A percentile compares a stretch with the other conserved stretches of the same genome.
Evolutionary conservation across 192 early-diverging fungal genomes (phyloP).

Genomic region (Backusella australiensis): DNA sequence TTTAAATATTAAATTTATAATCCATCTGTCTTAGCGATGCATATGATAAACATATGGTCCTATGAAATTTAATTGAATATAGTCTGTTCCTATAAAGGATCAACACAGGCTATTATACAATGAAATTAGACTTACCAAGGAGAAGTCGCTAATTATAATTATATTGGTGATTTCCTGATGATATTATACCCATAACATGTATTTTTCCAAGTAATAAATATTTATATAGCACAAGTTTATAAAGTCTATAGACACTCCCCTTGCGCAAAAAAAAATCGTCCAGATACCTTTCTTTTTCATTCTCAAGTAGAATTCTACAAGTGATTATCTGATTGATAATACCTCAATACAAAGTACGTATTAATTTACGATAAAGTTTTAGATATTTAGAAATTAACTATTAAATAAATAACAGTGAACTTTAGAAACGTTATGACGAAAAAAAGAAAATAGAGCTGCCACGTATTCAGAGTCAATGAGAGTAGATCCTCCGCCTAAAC

Average conservation of each 20-base stretch:
- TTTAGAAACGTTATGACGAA: neutral
- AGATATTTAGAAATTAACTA: neutral
- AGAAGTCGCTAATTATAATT: neutral
- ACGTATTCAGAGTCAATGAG: too few species aligned
- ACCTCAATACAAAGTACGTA: neutral
- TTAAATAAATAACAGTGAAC: neutral
- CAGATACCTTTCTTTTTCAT: neutral
- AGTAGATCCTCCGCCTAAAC: too few species aligned
- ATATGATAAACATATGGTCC: neutral
- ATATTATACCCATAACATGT: neutral
- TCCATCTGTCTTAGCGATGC: neutral
- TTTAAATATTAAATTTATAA: neutral
- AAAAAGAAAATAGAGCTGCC: neutral
- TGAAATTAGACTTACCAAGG: neutral
- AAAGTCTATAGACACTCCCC: neutral
- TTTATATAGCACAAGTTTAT: neutral
- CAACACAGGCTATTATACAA: neutral
- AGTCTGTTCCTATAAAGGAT: neutral
- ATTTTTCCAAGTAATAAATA: neutral
- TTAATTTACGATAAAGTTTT: neutral
- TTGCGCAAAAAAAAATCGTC: too few species aligned
- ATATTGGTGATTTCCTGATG: neutral
- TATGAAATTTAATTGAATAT: neutral
- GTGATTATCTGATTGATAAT: neutral
- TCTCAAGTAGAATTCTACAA: neutral